Evolutionary conservation across 148 eudicot genomes (phyloP).

Genomic region (Cornus florida): DNA sequence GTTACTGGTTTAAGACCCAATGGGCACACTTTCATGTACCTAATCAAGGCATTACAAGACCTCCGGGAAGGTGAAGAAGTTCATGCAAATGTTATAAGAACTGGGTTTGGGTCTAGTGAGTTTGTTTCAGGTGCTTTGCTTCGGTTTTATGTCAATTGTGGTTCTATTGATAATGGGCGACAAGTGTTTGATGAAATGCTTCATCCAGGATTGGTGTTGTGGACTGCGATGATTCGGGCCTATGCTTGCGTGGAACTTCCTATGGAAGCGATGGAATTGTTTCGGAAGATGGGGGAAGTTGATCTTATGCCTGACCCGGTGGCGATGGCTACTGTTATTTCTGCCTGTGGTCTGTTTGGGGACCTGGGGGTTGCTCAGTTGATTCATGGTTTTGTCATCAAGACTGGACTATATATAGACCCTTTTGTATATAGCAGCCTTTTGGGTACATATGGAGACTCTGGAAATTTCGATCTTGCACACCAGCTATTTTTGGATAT

Average conservation of each 20-base stretch:
- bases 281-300: background rate
- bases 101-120: background rate
- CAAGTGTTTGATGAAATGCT: too few species aligned
- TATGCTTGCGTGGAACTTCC: background rate
- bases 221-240: too few species aligned
- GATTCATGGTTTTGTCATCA: background rate
- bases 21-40: too few species aligned
- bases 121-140: background rate
- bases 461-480: background rate
- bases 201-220: too few species aligned
- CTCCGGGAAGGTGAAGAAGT: background rate
- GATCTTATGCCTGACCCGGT: background rate
- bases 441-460: background rate
- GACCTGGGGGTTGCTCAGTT: background rate
- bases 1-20: too few species aligned
- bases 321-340: background rate
- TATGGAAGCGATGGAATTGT: background rate
- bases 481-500: background rate
- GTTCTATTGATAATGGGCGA: too few species aligned
- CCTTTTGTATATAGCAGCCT: background rate
- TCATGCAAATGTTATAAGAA: background rate
- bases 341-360: background rate
- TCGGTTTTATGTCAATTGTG: background rate
- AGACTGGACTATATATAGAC: background rate
- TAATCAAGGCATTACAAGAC: background rate